Base-by-base conservation (phyloP, 2,329 filamentous ascomycete species). In the Fusarium sp. region DNA sequence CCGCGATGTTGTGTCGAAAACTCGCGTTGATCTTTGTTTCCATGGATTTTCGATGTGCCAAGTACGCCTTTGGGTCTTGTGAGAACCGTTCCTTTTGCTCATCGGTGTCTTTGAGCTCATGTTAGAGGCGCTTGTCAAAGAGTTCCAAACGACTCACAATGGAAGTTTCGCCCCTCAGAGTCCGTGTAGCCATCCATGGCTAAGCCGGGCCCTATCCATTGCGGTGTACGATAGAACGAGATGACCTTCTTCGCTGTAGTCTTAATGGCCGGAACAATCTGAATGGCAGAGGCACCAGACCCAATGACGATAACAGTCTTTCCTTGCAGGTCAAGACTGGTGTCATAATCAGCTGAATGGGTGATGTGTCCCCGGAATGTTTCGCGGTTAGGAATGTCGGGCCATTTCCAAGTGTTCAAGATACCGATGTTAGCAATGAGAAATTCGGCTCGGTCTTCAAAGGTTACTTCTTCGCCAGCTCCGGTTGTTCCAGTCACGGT, bases 221-320 rank as follows among this genome's bases (percentile, higher is more conserved):
- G 80, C 4, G 81, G 81, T 2, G 79, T 80, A 36, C 82, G 79
- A 26, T 84, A 73, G 55, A 81, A 81, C 46, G 81, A 79, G 49
- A 78, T 78, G 6, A 83, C 74, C 54, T 82, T 77, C 57, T 80
- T 79, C 33, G 81, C 80, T 20, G 66, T 58, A 1, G 28, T 8
- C 5, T 10, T 38, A 3, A 64, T 64, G 0, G 36, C 78, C 4
- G 85, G 82, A 6, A 86, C 71, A 20, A 88, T 79, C 63, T 88
- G 86, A 8, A 87, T 80, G 1, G 84, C 85, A 1, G 84, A 85
- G 18, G 85, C 80, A 4, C 85, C 85, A 46, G 86, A 88, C 10
- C 86, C 86, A 49, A 88, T 86, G 9, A 88, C 79, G 1, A 82
- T 85, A 7, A 88, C 81, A 0, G 78, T 81, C 72, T 87, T 88